Percentiles rank a stretch among this genome's conserved stretches.
Evolutionary conservation across 1,284 basidiomycete genomes (phyloP).

Genomic region (Trametes versicolor): DNA sequence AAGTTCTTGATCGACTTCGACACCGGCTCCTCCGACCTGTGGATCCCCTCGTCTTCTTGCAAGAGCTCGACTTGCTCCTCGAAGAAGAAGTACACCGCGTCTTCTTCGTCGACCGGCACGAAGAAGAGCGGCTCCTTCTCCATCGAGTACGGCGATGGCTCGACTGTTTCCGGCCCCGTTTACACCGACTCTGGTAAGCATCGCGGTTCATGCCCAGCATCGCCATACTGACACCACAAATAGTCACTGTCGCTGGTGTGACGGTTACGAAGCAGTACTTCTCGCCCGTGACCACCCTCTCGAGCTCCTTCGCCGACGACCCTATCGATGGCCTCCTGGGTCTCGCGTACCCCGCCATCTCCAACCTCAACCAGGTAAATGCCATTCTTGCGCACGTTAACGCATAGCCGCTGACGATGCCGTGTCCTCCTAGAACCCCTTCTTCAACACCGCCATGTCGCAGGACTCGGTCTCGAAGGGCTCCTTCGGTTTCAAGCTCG

Average conservation of each 20-base stretch:
- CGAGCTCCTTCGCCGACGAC: slow-evolving; percentile 35
- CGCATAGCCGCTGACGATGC: not conserved
- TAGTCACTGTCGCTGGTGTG: slow-evolving; percentile 42
- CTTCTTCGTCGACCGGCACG: slow-evolving; percentile 42
- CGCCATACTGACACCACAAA: not conserved
- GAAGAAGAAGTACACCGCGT: slow-evolving; percentile 47
- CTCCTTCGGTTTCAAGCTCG: slow-evolving; percentile 62
- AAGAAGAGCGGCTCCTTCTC: slow-evolving; percentile 44
- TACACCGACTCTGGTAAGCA: slow-evolving; percentile 48
- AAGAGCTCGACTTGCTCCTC: slow-evolving; percentile 44
- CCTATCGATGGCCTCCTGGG: slow-evolving; percentile 45
- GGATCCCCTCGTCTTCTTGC: slow-evolving; percentile 53
- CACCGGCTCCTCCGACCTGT: slow-evolving; percentile 40
- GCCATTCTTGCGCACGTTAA: not conserved
- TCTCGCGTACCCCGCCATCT: slow-evolving; percentile 41
- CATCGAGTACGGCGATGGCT: slow-evolving; percentile 57
- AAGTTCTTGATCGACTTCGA: slow-evolving; percentile 41
- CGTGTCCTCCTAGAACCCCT: slow-evolving; percentile 31
- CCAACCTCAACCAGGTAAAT: slow-evolving; percentile 36
- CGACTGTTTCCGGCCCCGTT: slow-evolving; percentile 49
- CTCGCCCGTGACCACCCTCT: slow-evolving; percentile 41
- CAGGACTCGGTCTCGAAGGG: slow-evolving; percentile 47
- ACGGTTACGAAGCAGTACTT: slow-evolving; percentile 37
- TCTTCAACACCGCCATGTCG: slow-evolving; percentile 56
- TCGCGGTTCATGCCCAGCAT: too few relatives aligned